Base-by-base conservation (phyloP, 352 stramenopile species). In the Globisporangium middletonii region DNA sequence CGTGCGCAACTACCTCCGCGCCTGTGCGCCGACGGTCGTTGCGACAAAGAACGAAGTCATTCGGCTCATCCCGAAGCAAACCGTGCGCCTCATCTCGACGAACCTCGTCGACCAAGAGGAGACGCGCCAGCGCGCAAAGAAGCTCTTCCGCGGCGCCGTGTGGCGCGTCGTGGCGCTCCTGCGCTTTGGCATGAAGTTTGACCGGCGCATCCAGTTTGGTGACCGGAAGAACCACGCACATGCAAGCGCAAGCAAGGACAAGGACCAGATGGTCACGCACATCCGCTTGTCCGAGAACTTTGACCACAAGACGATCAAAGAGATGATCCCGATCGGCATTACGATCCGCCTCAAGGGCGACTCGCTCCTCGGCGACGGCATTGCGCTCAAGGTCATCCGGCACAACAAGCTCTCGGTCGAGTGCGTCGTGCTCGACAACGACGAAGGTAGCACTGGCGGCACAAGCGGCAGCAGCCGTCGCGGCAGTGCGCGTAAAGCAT, bases 271-370 rank as follows among this genome's bases (percentile, higher is more conserved):
- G 16, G 75, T 87, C 0, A 88, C 83, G 27, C 83, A 92, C 53
- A 95, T 95, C 46, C 79, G 79, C 1, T 57, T 95, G 30, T 95
- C 83, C 2, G 83, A 95, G 62, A 92, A 95, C 57, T 95, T 95
- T 60, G 83, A 95, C 55, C 85, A 95, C 77, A 89, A 91, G 62
- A 90, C 81, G 8, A 95, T 95, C 62, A 95, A 95, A 56, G 83
- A 89, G 52, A 92, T 95, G 79, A 88, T 95, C 53, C 85, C 85
- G 3, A 91, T 80, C 23, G 85, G 85, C 16, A 93, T 95, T 49
- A 92, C 79, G 18, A 83, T 95, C 48, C 71, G 77, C 5, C 60
- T 95, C 7, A 74, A 92, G 58, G 84, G 83, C 23, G 80, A 93
- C 37, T 89, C 83, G 43, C 68, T 95, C 42, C 70, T 93, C 8